Conservation (phyloP, 805 yeast species). For the Saccharomyces kudriavzevii region DNA sequence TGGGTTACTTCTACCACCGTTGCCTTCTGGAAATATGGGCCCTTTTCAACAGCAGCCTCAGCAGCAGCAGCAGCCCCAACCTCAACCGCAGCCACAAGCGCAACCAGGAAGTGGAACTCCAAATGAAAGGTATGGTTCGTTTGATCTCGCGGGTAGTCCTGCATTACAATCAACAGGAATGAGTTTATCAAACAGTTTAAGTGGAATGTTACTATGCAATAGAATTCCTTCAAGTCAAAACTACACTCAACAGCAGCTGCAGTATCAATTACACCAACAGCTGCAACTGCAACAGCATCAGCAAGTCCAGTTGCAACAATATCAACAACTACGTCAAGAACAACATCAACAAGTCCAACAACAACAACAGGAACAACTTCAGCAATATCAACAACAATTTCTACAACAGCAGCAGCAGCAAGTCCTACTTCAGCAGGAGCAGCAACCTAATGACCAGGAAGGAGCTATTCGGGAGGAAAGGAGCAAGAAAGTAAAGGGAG, state of each 20-base stretch:
- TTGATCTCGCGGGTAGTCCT: neutral
- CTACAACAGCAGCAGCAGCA: conserved; percentile 16
- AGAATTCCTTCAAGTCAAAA: conserved; percentile 2
- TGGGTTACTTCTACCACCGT: conserved; percentile 19
- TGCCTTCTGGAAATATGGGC: conserved; percentile 8
- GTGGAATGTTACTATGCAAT: neutral
- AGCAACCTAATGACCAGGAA: conserved; percentile 7
- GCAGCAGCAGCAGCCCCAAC: neutral
- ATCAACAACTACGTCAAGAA: conserved; percentile 16
- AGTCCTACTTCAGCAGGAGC: conserved; percentile 15
- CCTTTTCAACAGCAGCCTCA: neutral
- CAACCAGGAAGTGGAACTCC: neutral
- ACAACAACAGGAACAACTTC: conserved; percentile 20
- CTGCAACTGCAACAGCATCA: conserved; percentile 15
- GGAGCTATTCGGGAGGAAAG: conserved; percentile 2
- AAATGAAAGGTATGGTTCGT: neutral
- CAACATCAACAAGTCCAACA: conserved; percentile 20
- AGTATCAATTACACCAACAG: conserved; percentile 16
- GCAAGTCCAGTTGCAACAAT: conserved; percentile 14
- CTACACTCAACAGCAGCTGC: conserved; percentile 14
- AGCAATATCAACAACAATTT: conserved; percentile 11
- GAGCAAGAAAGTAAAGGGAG: conserved; percentile 9
- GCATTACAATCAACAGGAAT: neutral
- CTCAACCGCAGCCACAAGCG: neutral
- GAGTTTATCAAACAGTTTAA: neutral